Percentiles rank a stretch among this genome's conserved stretches.
These are phyloP conservation scores for Clarireedia hainanense DNA, from an alignment of 2,329 filamentous ascomycete genomes.

Conservation along the genomic window DNA sequence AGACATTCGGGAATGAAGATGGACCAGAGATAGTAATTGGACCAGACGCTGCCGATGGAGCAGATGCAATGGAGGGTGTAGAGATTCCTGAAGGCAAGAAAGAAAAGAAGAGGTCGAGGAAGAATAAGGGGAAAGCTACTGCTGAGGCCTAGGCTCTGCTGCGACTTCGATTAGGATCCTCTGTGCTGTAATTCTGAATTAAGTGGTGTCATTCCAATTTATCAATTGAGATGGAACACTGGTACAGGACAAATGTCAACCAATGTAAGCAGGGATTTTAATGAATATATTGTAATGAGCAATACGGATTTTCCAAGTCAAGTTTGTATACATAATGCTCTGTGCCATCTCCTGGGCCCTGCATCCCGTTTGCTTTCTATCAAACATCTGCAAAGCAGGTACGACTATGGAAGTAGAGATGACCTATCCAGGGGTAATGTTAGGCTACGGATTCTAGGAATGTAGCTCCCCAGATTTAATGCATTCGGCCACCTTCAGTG, in stretches of 20 bases:
- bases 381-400: too few relatives aligned
- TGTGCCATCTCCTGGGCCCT: too few relatives aligned
- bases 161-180: not conserved
- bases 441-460: too few relatives aligned
- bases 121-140: constrained; percentile 21
- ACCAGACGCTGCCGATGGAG: constrained; percentile 16
- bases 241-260: not conserved
- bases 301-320: too few relatives aligned
- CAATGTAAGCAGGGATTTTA: not conserved
- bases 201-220: not conserved
- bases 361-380: too few relatives aligned
- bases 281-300: not conserved
- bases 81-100: constrained; percentile 35
- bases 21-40: constrained; percentile 29
- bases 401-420: too few relatives aligned
- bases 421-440: too few relatives aligned
- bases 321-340: too few relatives aligned
- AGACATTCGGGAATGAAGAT: constrained; percentile 49
- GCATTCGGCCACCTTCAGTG: too few relatives aligned
- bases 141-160: not conserved
- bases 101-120: constrained; percentile 46
- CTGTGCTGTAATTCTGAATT: constrained; percentile 3
- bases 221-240: too few relatives aligned
- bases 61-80: constrained; percentile 17
- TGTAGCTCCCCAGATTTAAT: too few relatives aligned